Base-by-base conservation (phyloP, 208 protist species). In the Herpetomonas samuelpessoai region DNA sequence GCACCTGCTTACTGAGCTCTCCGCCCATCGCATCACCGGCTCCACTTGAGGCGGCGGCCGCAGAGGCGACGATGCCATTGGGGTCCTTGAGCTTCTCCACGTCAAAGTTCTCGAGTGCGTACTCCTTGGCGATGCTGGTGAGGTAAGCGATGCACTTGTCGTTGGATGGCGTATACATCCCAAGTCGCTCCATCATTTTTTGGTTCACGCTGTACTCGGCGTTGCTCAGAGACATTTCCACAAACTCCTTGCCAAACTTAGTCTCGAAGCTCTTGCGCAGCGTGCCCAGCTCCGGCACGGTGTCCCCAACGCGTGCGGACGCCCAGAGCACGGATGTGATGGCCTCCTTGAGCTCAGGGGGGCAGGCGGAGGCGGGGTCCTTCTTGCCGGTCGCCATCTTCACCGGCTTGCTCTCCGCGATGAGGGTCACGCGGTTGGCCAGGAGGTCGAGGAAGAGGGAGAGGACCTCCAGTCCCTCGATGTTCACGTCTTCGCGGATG, bases 191-290 rank as follows among this genome's bases (percentile, higher is more conserved):
- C 62, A 92, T 81, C 64, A 97, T 75, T 28, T 76, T 75, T 47
- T 91, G 81, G 51, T 97, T 97, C 27, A 97, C 92, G 1, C 85
- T 86, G 54, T 85, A 91, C 71, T 97, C 92, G 19, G 71, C 51
- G 65, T 97, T 95, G 53, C 63, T 67, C 38, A 82, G 48, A 24
- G 81, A 76, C 76, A 95, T 92, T 54, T 89, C 62, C 18, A 92
- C 79, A 75, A 93, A 95, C 44, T 70, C 74, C 59, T 81, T 86
- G 27, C 92, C 89, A 54, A 88, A 95, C 70, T 95, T 97, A 6
- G n/a, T 53, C 65, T 92, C 86, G 38, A 95, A 83, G 16, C 51
- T 71, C 47, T 93, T 93, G 39, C 81, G 81, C 19, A 97, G 56
- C 28, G 58, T 68, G 18, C 62, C 29, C 47, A 97, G 62, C 81